Evolutionary conservation across 345 rosid genomes (phyloP).

Genomic region (Theobroma cacao): DNA sequence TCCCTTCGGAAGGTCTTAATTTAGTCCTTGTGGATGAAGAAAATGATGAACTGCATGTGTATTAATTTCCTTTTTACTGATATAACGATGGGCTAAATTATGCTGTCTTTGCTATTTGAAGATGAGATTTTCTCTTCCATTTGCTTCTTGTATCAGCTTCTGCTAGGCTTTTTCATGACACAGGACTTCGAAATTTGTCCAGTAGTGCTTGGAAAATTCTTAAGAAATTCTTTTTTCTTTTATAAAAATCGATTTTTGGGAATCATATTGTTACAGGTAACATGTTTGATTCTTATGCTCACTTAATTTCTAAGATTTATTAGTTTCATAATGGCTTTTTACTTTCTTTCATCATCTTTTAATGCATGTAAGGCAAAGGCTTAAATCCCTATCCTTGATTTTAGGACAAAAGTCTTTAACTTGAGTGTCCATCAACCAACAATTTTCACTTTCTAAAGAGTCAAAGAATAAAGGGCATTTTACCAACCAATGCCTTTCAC

Average conservation of each 20-base stretch:
- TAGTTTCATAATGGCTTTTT: background rate
- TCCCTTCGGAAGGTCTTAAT: background rate
- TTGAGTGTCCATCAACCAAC: background rate
- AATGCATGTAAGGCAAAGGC: background rate
- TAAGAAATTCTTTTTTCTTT: background rate
- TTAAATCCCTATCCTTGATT: background rate
- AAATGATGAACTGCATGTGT: background rate
- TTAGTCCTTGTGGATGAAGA: background rate
- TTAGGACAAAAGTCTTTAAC: slow-evolving; percentile 5
- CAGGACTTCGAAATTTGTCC: background rate
- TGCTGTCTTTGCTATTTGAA: background rate
- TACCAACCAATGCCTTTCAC: background rate
- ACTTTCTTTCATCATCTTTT: background rate
- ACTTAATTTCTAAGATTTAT: background rate
- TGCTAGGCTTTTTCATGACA: background rate
- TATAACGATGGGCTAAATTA: background rate
- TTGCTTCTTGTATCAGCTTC: background rate
- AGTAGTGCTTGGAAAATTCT: background rate
- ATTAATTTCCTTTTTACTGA: background rate
- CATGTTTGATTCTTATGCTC: slow-evolving; percentile 1
- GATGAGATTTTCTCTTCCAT: background rate
- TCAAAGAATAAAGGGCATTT: background rate
- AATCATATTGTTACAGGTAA: background rate
- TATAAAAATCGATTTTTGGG: background rate
- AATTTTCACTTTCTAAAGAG: background rate